These are phyloP conservation scores for Candida sanyaensis DNA, from an alignment of 1,139 yeast species.

Conservation along the genomic window DNA sequence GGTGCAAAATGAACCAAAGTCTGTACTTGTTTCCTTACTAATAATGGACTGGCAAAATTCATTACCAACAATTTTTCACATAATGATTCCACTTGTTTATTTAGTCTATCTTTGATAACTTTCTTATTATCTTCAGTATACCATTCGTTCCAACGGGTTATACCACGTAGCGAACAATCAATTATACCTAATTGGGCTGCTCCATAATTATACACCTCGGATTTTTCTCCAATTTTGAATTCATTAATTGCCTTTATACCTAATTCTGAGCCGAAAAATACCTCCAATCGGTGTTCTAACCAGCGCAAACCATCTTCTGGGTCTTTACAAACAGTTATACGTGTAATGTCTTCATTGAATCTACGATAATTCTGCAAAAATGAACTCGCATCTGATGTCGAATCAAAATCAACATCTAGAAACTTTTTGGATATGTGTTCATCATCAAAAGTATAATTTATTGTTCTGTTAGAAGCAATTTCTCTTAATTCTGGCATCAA, in stretches of 20 bases:
- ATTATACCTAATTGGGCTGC: conserved; percentile 82
- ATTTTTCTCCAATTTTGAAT: conserved; percentile 57
- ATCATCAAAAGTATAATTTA: conserved; percentile 71
- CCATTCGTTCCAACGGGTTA: conserved; percentile 97
- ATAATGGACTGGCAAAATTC: conserved; percentile 75
- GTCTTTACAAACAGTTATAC: conserved; percentile 82
- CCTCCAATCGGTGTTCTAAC: conserved; percentile 74
- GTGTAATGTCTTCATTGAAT: conserved; percentile 85
- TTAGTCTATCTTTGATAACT: conserved; percentile 54
- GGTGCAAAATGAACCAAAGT: conserved; percentile 98
- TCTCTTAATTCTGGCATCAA: conserved; percentile 71
- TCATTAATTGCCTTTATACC: conserved; percentile 68
- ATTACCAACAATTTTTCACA: conserved; percentile 78
- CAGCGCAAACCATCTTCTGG: conserved; percentile 82
- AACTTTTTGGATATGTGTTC: conserved; percentile 64
- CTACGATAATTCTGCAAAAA: conserved; percentile 81
- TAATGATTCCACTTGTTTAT: conserved; percentile 68
- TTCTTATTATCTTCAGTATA: conserved; percentile 67
- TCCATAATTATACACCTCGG: conserved; percentile 74
- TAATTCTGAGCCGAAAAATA: conserved; percentile 70
- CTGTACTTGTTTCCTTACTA: conserved; percentile 85
- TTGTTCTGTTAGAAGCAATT: conserved; percentile 74
- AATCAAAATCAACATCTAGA: conserved; percentile 84
- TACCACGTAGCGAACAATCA: conserved; percentile 89
- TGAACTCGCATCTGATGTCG: conserved; percentile 75